These are phyloP conservation scores for Capsella rubella DNA, from an alignment of 441 rosid genomes.

Conservation along the genomic window DNA sequence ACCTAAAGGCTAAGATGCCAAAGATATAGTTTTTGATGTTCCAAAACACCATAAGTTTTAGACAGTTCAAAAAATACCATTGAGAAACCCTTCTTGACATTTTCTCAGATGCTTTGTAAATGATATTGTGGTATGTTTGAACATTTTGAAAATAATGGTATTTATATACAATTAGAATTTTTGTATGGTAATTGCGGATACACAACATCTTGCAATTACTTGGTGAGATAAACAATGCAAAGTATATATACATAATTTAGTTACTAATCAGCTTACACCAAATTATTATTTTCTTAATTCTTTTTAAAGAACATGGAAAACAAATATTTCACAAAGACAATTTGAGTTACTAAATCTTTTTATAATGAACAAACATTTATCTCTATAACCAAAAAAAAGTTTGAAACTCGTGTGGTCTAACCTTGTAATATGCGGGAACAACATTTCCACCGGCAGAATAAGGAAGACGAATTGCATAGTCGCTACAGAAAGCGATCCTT, in stretches of 20 bases:
- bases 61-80: too few species aligned
- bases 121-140: too few species aligned
- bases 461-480: conserved; percentile 60
- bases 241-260: background rate
- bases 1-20: too few species aligned
- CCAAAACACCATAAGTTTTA: too few species aligned
- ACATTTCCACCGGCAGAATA: conserved; percentile 52
- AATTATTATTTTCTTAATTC: background rate
- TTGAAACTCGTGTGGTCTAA: conserved; percentile 5
- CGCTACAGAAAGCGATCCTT: conserved; percentile 73
- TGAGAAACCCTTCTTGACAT: too few species aligned
- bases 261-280: background rate
- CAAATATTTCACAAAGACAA: background rate
- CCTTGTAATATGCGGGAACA: conserved; percentile 80
- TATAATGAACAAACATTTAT: background rate
- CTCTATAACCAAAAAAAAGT: background rate
- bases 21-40: too few species aligned
- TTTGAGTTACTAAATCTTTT: background rate
- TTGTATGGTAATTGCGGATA: too few species aligned
- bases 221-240: background rate
- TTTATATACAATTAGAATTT: too few species aligned
- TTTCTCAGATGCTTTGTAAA: too few species aligned
- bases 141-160: too few species aligned
- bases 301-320: background rate
- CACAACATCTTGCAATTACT: too few species aligned